A percentile compares a stretch with the other conserved stretches of the same genome.
Conservation (phyloP, 2,329 filamentous ascomycete species). For the Fusarium abutilonis region DNA sequence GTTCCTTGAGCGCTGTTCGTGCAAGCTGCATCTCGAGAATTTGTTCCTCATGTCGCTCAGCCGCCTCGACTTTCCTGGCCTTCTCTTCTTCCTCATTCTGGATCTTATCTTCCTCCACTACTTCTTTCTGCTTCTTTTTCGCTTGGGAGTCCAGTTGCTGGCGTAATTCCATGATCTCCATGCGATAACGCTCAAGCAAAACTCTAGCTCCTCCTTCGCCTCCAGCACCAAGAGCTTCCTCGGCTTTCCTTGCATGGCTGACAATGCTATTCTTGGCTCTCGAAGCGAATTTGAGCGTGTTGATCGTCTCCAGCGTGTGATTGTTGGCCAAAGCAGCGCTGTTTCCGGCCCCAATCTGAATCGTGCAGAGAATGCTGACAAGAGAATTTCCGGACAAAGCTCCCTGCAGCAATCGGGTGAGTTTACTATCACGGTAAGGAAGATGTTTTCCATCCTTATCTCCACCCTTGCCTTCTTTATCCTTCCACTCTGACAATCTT, state of each 20-base stretch:
- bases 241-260: constrained; percentile 93
- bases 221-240: constrained; percentile 82
- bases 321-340: constrained; percentile 75
- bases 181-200: constrained; percentile 88
- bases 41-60: constrained; percentile 92
- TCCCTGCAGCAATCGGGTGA: constrained; percentile 90
- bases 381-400: constrained; percentile 93
- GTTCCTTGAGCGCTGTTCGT: constrained; percentile 92
- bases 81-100: constrained; percentile 77
- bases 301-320: constrained; percentile 88
- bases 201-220: constrained; percentile 89
- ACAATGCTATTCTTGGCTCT: constrained; percentile 98
- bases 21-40: constrained; percentile 99
- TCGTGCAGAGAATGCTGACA: constrained; percentile 96
- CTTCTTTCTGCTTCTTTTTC: constrained; percentile 71
- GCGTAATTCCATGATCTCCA: constrained; percentile 88
- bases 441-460: constrained; percentile 93
- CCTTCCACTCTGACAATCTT: constrained; percentile 87
- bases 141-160: constrained; percentile 85
- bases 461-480: constrained; percentile 75
- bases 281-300: constrained; percentile 96
- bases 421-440: constrained; percentile 96
- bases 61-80: constrained; percentile 79
- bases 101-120: constrained; percentile 67
- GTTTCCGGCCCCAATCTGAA: constrained; percentile 83